phyloP scores from a whole-genome alignment of 352 stramenopile genomes.

The Globisporangium radiosum region DNA sequence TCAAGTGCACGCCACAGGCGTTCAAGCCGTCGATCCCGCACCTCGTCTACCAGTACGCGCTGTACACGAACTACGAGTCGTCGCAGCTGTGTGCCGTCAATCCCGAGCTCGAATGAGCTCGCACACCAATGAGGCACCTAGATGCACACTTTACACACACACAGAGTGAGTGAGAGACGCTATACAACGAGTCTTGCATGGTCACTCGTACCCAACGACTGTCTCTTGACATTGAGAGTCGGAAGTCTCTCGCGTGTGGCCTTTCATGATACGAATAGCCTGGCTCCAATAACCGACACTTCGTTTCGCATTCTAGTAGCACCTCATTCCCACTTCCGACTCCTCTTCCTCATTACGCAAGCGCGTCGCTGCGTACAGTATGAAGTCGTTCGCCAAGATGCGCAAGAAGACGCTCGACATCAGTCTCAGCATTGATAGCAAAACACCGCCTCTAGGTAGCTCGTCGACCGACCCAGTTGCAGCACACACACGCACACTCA shows the following conservation, averaged over 20 bases:
- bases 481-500: background rate
- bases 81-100: slow-evolving; percentile 50
- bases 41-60: slow-evolving; percentile 94
- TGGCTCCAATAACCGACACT: too few relatives aligned
- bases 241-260: too few relatives aligned
- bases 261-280: too few relatives aligned
- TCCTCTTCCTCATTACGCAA: background rate
- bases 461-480: background rate
- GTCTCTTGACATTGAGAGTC: too few relatives aligned
- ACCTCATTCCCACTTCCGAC: too few relatives aligned
- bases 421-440: background rate
- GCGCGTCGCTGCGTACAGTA: background rate
- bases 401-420: slow-evolving; percentile 8
- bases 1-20: slow-evolving; percentile 47
- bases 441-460: background rate
- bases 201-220: too few relatives aligned
- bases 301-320: too few relatives aligned
- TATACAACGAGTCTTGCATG: too few relatives aligned
- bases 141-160: too few relatives aligned
- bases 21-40: slow-evolving; percentile 92
- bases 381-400: slow-evolving; percentile 8
- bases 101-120: slow-evolving; percentile 52
- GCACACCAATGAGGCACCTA: background rate
- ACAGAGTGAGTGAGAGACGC: too few relatives aligned
- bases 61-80: slow-evolving; percentile 90